phyloP scores from a whole-genome alignment of 257 asterid genomes.

The Lithospermum erythrorhizon region DNA sequence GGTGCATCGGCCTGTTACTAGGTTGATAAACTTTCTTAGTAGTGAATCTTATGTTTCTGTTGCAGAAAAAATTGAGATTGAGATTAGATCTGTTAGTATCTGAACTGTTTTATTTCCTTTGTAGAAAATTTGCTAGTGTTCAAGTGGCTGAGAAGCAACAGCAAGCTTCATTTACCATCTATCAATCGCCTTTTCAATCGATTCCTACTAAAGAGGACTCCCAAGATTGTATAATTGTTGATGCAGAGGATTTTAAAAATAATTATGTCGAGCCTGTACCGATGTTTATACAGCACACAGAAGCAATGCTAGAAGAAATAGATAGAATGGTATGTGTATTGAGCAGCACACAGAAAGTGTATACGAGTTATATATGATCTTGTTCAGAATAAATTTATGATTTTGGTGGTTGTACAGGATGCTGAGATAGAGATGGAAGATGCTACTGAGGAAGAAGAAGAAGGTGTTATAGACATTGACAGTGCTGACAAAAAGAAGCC shows the following conservation, averaged over 20 bases:
- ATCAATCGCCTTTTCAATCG: slow-evolving; percentile 5
- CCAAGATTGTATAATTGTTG: slow-evolving; percentile 29
- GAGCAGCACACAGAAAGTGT: neutral
- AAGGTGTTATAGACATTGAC: slow-evolving; percentile 41
- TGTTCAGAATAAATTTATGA: slow-evolving; percentile 1
- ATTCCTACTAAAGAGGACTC: slow-evolving; percentile 15
- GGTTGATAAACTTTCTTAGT: slow-evolving; percentile 29
- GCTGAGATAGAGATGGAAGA: slow-evolving; percentile 53
- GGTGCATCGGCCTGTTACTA: slow-evolving; percentile 62
- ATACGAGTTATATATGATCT: neutral
- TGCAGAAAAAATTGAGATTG: neutral
- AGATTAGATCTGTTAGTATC: neutral
- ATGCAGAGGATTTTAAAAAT: slow-evolving; percentile 30
- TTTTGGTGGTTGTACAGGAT: slow-evolving; percentile 17
- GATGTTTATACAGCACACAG: slow-evolving; percentile 63
- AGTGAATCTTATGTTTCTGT: neutral
- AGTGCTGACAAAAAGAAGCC: slow-evolving; percentile 37
- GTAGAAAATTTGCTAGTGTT: slow-evolving; percentile 45
- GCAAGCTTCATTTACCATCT: slow-evolving; percentile 17
- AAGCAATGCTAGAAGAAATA: slow-evolving; percentile 74
- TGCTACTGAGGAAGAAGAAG: slow-evolving; percentile 17
- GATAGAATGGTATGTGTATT: slow-evolving; percentile 53
- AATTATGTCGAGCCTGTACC: slow-evolving; percentile 38
- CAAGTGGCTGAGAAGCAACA: slow-evolving; percentile 43
- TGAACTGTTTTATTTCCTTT: slow-evolving; percentile 5